Evolutionary conservation across 2,329 filamentous ascomycete species (phyloP), one percentile per base, ranked within the genome.

Genomic region (Cadophora sp.): DNA sequence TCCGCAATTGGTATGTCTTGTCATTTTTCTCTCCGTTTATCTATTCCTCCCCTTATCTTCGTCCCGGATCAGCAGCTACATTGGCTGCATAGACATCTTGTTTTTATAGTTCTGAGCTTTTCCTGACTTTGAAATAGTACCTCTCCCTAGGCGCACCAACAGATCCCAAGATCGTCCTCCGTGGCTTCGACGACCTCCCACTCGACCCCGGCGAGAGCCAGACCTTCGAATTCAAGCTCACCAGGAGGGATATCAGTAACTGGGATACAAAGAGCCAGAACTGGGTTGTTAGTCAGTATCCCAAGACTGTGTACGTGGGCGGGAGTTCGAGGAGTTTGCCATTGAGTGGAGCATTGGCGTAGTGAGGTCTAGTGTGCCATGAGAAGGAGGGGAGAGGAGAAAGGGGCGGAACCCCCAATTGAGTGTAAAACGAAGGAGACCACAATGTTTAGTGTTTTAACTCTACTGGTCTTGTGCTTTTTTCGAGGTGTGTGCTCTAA

Each of bases 191-290:
- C 66, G 89, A 93, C 59, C 79, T 97, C 63, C 83, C 82, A 59
- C 88, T 97, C 69, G 83, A 85, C 0, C 84, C 92, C 0, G 91
- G 91, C 14, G 79, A 89, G 80, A 87, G 84, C 62, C 83, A 81
- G 3, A 86, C 83, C 2, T 96, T 96, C 82, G 83, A 79, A 1
- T 89, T 87, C 0, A 84, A 88, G 14, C 79, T 98, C 64, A 96
- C 90, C 4, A 86, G 94, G 45, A 87, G 93, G 62, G 95, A 98
- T 77, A 74, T 98, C 65, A 93, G 90, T 76, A 96, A 93, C 81
- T 97, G 94, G 94, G 92, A 97, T 72, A 81, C 86, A 0, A 83
- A 74, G 1, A 78, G 81, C 16, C 94, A 97, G 83, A 90, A 97
- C 82, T 97, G 95, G 94, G 85, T 93, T 60, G 51, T 77, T n/a